phyloP scores from a whole-genome alignment of 305 asterid species.

The Solanum hybrid region DNA sequence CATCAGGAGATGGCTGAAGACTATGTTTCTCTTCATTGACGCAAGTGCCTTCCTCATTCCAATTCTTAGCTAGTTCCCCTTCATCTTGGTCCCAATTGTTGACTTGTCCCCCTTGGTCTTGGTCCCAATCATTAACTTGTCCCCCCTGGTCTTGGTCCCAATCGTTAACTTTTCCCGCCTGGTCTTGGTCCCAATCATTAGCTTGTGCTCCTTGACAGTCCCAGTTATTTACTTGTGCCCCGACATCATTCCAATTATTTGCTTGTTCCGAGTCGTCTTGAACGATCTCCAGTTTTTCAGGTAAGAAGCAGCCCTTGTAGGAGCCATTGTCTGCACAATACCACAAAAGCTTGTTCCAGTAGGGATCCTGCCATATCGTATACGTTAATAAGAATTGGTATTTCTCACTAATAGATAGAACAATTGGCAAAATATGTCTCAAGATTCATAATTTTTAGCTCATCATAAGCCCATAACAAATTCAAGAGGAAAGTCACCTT shows the following conservation, averaged over 20 bases:
- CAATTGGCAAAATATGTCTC: not conserved
- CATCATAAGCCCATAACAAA: not conserved
- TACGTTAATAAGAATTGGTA: not conserved
- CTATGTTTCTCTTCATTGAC: not conserved
- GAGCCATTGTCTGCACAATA: slow-evolving; percentile 69
- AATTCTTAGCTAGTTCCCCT: not conserved
- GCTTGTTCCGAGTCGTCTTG: slow-evolving; percentile 12
- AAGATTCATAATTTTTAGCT: not conserved
- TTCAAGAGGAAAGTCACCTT: not conserved
- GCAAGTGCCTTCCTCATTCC: not conserved
- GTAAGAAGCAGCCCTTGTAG: slow-evolving; percentile 85
- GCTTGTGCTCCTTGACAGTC: slow-evolving; percentile 18
- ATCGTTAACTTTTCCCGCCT: not conserved
- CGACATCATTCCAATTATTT: not conserved
- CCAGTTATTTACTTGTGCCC: not conserved
- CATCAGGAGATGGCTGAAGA: slow-evolving; percentile 21
- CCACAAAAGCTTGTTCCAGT: slow-evolving; percentile 84
- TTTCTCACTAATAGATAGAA: not conserved
- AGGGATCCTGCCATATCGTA: slow-evolving; percentile 47
- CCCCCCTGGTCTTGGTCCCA: not conserved
- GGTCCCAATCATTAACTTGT: no score
- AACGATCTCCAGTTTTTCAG: slow-evolving; percentile 30
- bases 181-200: not conserved
- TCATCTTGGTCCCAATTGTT: not conserved
- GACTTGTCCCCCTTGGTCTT: not conserved